Evolutionary conservation across 2,329 filamentous ascomycete genomes (phyloP).

Genomic region (Nemania sp.): DNA sequence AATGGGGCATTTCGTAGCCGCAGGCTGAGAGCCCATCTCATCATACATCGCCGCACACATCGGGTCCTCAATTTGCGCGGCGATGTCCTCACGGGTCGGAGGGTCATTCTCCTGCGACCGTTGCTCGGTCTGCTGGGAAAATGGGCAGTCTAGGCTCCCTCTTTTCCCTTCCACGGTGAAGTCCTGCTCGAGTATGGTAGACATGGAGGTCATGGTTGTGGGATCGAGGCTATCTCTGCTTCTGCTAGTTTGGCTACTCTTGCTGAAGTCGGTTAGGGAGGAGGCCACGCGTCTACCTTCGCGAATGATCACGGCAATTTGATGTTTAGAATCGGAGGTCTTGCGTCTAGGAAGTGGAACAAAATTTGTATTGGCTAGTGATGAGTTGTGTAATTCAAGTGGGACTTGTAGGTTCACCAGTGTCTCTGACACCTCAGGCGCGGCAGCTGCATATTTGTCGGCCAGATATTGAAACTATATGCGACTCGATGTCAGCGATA

Average conservation of each 20-base stretch:
- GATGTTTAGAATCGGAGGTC: slow-evolving; percentile 54
- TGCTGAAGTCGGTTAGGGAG: slow-evolving; percentile 54
- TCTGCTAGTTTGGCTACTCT: slow-evolving; percentile 55
- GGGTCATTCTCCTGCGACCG: slow-evolving; percentile 42
- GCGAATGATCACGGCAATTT: slow-evolving; percentile 66
- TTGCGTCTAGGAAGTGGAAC: slow-evolving; percentile 60
- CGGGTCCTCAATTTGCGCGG: slow-evolving; percentile 58
- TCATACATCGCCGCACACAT: slow-evolving; percentile 68
- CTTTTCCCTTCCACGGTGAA: slow-evolving; percentile 85
- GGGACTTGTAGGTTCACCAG: slow-evolving; percentile 69
- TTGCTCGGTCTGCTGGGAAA: slow-evolving; percentile 54
- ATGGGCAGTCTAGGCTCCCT: slow-evolving; percentile 80
- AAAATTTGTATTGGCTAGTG: slow-evolving; percentile 53
- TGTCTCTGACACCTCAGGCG: slow-evolving; percentile 68
- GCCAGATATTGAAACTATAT: slow-evolving; percentile 65
- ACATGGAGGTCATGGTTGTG: slow-evolving; percentile 60
- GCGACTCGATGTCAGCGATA: slow-evolving; percentile 16
- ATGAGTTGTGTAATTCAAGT: slow-evolving; percentile 53
- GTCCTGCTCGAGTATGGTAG: slow-evolving; percentile 78
- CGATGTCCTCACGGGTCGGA: slow-evolving; percentile 42
- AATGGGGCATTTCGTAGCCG: slow-evolving; percentile 78
- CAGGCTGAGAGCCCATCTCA: slow-evolving; percentile 59
- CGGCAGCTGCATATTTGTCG: slow-evolving; percentile 69
- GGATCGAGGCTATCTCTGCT: slow-evolving; percentile 54
- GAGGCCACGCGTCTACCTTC: slow-evolving; percentile 65